phyloP scores from a whole-genome alignment of 176 grass and related monocot species.

The Bonia amplexicaulis region DNA sequence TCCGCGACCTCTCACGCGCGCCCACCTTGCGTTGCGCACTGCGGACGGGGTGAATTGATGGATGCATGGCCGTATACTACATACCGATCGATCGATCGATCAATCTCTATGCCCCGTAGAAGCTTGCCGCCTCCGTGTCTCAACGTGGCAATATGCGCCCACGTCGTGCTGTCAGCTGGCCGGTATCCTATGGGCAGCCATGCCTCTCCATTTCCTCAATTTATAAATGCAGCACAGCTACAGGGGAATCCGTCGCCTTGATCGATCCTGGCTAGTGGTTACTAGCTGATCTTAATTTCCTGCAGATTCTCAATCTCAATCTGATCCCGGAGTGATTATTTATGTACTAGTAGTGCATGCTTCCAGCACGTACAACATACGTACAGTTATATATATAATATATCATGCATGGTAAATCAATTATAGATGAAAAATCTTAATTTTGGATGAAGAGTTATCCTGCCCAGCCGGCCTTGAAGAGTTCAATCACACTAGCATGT shows the following conservation, averaged over 20 bases:
- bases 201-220: not conserved
- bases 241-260: not conserved
- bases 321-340: not conserved
- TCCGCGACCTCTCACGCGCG: not conserved
- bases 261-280: not conserved
- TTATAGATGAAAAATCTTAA: too few relatives aligned
- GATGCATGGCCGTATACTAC: not conserved
- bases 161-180: not conserved
- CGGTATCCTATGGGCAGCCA: not conserved
- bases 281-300: not conserved
- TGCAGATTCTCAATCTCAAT: not conserved
- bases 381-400: too few relatives aligned
- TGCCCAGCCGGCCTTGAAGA: too few relatives aligned
- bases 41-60: not conserved
- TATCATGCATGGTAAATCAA: too few relatives aligned
- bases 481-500: too few relatives aligned
- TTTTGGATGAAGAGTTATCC: too few relatives aligned
- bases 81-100: not conserved
- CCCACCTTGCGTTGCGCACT: too few relatives aligned
- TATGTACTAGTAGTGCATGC: too few relatives aligned
- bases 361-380: too few relatives aligned
- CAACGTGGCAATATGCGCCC: not conserved
- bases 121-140: not conserved
- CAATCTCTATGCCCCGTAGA: not conserved
- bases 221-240: not conserved